Evolutionary conservation across 23 red algal species (phyloP).

Genomic region (Porphyridium purpureum): DNA sequence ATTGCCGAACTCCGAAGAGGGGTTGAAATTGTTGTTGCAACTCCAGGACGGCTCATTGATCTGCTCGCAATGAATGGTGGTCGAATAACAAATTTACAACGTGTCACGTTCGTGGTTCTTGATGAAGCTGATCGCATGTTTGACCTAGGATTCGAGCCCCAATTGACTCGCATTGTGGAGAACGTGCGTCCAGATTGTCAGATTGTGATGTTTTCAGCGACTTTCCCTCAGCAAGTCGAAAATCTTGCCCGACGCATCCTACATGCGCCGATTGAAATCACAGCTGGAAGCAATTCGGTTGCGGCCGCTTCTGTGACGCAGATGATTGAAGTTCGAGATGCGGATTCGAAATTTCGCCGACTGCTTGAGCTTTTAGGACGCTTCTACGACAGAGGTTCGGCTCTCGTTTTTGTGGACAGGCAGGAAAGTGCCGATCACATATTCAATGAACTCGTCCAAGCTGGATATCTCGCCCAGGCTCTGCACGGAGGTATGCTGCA

Average conservation of each 20-base stretch:
- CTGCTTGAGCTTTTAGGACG: conserved; percentile 58
- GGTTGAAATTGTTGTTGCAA: conserved; percentile 63
- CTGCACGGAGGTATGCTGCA: conserved; percentile 97
- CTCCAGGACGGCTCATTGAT: conserved; percentile 90
- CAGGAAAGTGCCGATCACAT: conserved; percentile 92
- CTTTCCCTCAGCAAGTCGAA: conserved; percentile 71
- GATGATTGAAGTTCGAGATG: conserved; percentile 63
- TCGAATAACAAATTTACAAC: conserved; percentile 52
- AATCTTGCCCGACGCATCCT: conserved; percentile 43
- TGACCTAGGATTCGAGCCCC: conserved; percentile 98
- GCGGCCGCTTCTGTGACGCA: conserved; percentile 73
- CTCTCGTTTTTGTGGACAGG: conserved; percentile 83
- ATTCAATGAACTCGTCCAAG: conserved; percentile 45
- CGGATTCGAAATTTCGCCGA: conserved; percentile 66
- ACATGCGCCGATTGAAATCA: conserved; percentile 47
- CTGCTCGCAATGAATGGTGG: conserved; percentile 85
- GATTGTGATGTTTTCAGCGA: conserved; percentile 97
- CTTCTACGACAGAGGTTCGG: conserved; percentile 61
- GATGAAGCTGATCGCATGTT: conserved; percentile 98
- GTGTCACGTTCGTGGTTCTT: conserved; percentile 68
- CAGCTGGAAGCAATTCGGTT: conserved; percentile 55
- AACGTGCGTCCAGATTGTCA: conserved; percentile 78
- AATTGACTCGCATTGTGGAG: conserved; percentile 66
- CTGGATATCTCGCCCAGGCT: conserved; percentile 42
- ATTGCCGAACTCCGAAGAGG: conserved; percentile 73